Base-by-base conservation (phyloP, 1,284 basidiomycete genomes). In the Pascua guehoae region DNA sequence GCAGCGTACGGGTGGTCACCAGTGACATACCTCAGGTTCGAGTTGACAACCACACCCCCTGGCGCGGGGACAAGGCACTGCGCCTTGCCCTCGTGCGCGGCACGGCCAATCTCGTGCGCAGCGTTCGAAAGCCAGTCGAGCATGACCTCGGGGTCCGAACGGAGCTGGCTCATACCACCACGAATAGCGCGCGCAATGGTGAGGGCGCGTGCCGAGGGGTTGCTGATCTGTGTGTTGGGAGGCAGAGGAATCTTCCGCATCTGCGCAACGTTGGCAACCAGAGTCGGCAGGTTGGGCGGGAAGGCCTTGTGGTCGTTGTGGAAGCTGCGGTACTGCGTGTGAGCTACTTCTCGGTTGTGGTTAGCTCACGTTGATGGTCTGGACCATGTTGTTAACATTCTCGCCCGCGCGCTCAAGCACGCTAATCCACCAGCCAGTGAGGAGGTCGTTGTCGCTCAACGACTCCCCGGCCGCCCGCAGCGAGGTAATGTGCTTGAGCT, bases 191-290 rank as follows among this genome's bases (percentile, higher is more conserved):
- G 60, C 5, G 63, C 60, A 16, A 62, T 45, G 15, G 41, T 39
- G 42, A 51, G 46, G 15, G 56, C 49, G 41, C 57, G 53, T 4
- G 51, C 41, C 15, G 51, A 45, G 2, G 57, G 40, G 42, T 47
- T 47, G 12, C 47, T 44, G 38, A 24, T 46, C 8, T 36, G 17
- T 14, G 38, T 42, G 8, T 39, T 41, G 12, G 52, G 24, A 1
- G 58, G 62, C 9, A 68, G 41, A 15, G 47, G 17, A 39, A 67
- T 63, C 48, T 55, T 48, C 51, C 62, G 61, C 63, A 65, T 62
- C 54, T 67, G 65, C 18, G 68, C 62, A 32, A 66, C 68, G 56
- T 70, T 70, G 41, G 65, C 62, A 2, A 49, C 57, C 1, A 68
- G 62, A 5, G 57, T 60, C 4, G 58, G 41, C 11, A 67, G 60